Evolutionary conservation across 768 basidiomycete genomes (phyloP), one percentile per base, ranked within the genome.

Genomic region (Tulasnella sp.): DNA sequence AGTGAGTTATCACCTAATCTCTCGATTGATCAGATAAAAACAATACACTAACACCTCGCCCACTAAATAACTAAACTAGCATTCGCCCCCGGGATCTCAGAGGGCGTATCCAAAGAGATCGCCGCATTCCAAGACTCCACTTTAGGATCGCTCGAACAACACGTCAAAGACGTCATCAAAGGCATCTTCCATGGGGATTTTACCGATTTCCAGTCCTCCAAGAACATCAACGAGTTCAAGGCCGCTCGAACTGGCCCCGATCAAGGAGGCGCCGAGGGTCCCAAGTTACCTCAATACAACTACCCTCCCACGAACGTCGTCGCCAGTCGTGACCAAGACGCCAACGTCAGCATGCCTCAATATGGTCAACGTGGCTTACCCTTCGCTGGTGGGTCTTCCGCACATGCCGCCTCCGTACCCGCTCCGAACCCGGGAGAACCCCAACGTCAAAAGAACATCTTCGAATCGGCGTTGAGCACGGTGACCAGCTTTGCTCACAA

Each of bases 201-300:
- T 24, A 17, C 34, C 34, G 41, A 56, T 7, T 56, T 56, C 55
- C 55, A 56, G 29, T 43, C 38, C 55, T 42, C 41, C 42, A 56
- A 56, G 4, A 56, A 42, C 55, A 56, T 56, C 23, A 27, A 56
- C 15, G 55, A 56, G 55, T 56, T 56, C 55, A 42, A 43, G 26
- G 55, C 55, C 4, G 43, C 29, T 8, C 55, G 55, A 21, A 42
- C 27, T 8, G 29, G 44, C 41, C 34, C 34, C 34, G 29, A 42
- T 27, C 55, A 56, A 42, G 26, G 29, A 26, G 55, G 55, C 17
- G 55, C 55, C 41, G 34, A 38, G 34, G 34, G 34, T 38, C 34
- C 34, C 34, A 56, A 56, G 38, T 42, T 56, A 11, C 55, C 55
- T 23, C 55, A 56, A 42, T 56, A 56, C 55, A 42, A 56, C 41